Conservation (phyloP, 2,329 filamentous ascomycete species). For the Cercospora sp. region DNA sequence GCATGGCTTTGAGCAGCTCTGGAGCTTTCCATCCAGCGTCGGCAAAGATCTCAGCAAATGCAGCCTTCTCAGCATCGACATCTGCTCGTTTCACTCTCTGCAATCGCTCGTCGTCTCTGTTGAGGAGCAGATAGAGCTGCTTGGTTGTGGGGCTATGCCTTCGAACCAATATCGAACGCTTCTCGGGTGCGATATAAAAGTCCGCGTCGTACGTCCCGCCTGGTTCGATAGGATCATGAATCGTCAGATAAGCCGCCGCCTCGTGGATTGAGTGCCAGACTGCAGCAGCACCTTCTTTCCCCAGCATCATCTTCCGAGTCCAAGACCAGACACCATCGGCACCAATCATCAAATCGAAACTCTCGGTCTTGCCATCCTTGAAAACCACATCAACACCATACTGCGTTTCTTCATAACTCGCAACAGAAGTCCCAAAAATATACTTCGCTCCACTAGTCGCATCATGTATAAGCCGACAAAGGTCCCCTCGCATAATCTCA, state of each 20-base stretch:
- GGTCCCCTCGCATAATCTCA: constrained; percentile 43
- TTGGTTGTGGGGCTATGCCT: neutral
- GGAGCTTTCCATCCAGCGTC: constrained; percentile 37
- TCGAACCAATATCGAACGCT: constrained; percentile 6
- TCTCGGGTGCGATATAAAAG: constrained; percentile 7
- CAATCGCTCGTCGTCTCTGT: neutral
- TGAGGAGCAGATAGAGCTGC: constrained; percentile 15
- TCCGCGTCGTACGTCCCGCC: constrained; percentile 6
- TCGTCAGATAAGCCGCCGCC: constrained; percentile 6
- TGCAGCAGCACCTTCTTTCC: constrained; percentile 12
- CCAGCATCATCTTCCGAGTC: constrained; percentile 30
- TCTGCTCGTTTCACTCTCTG: neutral
- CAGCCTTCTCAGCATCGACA: constrained; percentile 19
- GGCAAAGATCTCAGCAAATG: constrained; percentile 29
- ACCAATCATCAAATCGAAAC: constrained; percentile 31
- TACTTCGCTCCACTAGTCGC: constrained; percentile 17
- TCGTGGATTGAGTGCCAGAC: constrained; percentile 6
- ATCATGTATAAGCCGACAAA: constrained; percentile 25
- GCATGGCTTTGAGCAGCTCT: constrained; percentile 42
- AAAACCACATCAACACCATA: constrained; percentile 19
- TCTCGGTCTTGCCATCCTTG: constrained; percentile 17
- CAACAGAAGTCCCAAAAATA: constrained; percentile 22
- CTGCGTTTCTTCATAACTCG: constrained; percentile 1
- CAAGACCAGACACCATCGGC: constrained; percentile 29
- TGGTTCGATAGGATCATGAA: neutral